Evolutionary conservation across 345 rosid genomes (phyloP).

Genomic region (Pistacia vera): DNA sequence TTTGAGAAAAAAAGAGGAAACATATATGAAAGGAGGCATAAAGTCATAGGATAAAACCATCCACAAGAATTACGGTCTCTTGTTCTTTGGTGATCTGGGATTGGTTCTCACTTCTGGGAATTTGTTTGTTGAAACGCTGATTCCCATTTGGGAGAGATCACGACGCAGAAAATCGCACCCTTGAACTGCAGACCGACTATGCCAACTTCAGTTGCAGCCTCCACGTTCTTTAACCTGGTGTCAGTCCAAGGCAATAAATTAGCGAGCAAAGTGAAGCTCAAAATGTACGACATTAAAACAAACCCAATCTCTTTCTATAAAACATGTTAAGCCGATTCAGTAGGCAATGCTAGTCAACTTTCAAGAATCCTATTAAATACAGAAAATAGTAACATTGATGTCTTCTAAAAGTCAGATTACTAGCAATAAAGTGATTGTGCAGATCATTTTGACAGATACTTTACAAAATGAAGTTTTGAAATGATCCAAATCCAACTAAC

Average conservation of each 20-base stretch:
- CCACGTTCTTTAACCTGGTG: slow-evolving; percentile 64
- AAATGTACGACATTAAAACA: background rate
- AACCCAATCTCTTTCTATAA: background rate
- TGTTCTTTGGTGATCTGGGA: slow-evolving; percentile 4
- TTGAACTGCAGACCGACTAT: slow-evolving; percentile 69
- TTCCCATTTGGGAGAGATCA: slow-evolving; percentile 54
- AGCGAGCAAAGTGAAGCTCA: background rate
- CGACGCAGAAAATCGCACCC: slow-evolving; percentile 47
- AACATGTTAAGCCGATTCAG: background rate
- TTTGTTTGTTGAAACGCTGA: slow-evolving; percentile 36
- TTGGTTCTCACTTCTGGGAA: slow-evolving; percentile 15
- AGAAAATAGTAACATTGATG: background rate
- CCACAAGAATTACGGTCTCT: background rate
- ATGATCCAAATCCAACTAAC: background rate
- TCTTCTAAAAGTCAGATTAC: background rate
- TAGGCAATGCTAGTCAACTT: background rate
- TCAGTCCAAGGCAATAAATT: background rate
- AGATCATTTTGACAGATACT: too few relatives aligned
- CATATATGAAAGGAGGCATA: background rate
- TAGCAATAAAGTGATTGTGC: background rate
- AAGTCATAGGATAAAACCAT: background rate
- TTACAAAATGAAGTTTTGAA: too few relatives aligned
- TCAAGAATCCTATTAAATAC: too few relatives aligned
- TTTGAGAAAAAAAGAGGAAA: background rate
- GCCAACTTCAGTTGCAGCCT: slow-evolving; percentile 76